A percentile compares a stretch with the other conserved stretches of the same genome.
Conservation (phyloP, 2,329 filamentous ascomycete genomes). For the Dactylonectria estremocensis region DNA sequence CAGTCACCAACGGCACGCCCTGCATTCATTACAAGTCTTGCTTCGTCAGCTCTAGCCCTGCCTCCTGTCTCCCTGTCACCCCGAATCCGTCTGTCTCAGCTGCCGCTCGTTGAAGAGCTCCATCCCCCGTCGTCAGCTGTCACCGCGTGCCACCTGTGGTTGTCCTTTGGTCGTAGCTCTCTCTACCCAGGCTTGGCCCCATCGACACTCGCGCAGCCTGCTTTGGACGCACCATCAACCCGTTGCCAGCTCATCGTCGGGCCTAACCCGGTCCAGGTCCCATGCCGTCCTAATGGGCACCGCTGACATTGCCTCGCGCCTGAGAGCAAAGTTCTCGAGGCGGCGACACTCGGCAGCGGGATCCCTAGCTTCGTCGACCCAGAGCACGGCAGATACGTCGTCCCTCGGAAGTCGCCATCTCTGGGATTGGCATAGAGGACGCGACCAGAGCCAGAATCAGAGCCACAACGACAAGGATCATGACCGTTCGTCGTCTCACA, state of each 20-base stretch:
- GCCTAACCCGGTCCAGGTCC: conserved; percentile 32
- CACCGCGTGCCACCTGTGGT: background rate
- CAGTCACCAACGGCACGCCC: background rate
- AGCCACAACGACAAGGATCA: conserved; percentile 22
- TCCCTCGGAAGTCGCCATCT: conserved; percentile 45
- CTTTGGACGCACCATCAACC: conserved; percentile 1
- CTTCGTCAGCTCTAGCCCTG: background rate
- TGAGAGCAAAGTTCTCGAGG: conserved; percentile 63
- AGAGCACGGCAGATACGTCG: conserved; percentile 42
- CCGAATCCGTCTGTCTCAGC: background rate
- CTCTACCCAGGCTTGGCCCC: background rate
- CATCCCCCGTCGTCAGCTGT: background rate
- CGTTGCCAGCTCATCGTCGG: conserved; percentile 13
- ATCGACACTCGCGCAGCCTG: background rate
- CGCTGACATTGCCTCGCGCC: conserved; percentile 61
- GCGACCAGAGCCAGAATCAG: conserved; percentile 12
- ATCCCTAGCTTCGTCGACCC: conserved; percentile 55
- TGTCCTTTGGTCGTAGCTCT: background rate
- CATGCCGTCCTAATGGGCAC: conserved; percentile 56
- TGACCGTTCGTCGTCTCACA: conserved; percentile 35
- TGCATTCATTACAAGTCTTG: background rate
- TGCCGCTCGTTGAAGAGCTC: conserved; percentile 1
- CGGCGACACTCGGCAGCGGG: conserved; percentile 58
- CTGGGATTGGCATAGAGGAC: conserved; percentile 42
- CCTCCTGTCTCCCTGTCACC: background rate